Conservation (phyloP, 2,329 filamentous ascomycete species). For the Trichoderma lentiforme region DNA sequence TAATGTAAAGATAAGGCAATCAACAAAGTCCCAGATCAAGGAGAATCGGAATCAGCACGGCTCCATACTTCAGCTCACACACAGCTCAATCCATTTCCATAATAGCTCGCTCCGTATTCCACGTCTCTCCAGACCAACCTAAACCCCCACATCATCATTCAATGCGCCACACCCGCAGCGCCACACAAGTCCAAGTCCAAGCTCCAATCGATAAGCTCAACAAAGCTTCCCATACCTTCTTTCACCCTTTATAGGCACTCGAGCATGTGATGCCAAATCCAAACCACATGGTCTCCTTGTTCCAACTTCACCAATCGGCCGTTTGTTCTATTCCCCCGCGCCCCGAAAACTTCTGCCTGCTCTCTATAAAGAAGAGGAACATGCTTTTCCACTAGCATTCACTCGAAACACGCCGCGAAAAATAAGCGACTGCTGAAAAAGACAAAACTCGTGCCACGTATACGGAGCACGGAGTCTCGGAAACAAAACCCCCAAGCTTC, state of each 20-base stretch:
- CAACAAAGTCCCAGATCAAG: not conserved
- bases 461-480: not conserved
- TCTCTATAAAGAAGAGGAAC: no score
- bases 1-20: not conserved
- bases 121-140: not conserved
- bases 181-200: not conserved
- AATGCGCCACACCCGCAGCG: slow-evolving; percentile 11
- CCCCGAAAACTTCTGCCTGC: not conserved
- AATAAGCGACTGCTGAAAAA: not conserved
- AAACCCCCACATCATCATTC: not conserved
- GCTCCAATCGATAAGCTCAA: slow-evolving; percentile 14
- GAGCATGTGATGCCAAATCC: not conserved
- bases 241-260: not conserved
- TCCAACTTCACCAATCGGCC: not conserved
- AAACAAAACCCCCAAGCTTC: not conserved
- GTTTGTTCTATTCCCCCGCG: not conserved
- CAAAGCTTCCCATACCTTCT: not conserved
- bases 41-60: not conserved
- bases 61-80: not conserved
- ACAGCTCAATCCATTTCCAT: not conserved
- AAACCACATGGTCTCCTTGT: not conserved
- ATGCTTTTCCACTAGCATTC: not conserved
- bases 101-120: not conserved
- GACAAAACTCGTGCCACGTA: slow-evolving; percentile 13
- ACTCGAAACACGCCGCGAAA: not conserved